Evolutionary conservation across 2,329 filamentous ascomycete genomes (phyloP), one percentile per base, ranked within the genome.

Genomic region (Talaromyces rugulosus): DNA sequence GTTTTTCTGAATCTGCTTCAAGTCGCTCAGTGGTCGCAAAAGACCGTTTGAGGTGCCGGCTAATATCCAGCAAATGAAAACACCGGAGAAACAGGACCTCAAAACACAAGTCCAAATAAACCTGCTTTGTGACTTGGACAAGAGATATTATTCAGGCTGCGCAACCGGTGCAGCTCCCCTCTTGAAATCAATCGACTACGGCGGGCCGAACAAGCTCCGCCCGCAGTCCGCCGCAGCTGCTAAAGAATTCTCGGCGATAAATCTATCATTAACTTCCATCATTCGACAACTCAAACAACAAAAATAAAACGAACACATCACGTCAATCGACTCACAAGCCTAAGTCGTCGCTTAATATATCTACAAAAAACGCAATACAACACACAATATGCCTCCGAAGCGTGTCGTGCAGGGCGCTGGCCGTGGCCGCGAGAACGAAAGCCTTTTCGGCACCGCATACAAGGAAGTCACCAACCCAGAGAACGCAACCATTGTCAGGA

Each of bases 401-500:
- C 78, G 86, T 65, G 73, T 80, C 63, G 80, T 85, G 68, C 81
- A 85, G 67, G 78, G 78, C 68, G 75, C 77, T 56, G 73, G 79
- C 56, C 70, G 73, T 56, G 73, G 71, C 62, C 72, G 74, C 67
- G 73, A 77, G 69, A 42, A 56, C 54, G 52, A 57, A 42, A 83
- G 87, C 65, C 81, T 85, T 74, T 67, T 89, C 66, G 79, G 79
- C 68, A 80, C 80, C 62, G 81, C 84, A 66, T 90, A 89, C 75
- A 81, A 83, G 64, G 80, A 85, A 66, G 71, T 90, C 70, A 89
- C 86, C 60, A 83, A 84, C 31, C 76, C 87, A 36, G 88, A 91
- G 72, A 90, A 91, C 76, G 82, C 86, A 56, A 83, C 86, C 61
- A 83, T 90, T 61, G 87, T 90, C 63, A 83, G 85, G 69, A 89